Evolutionary conservation across 2,329 filamentous ascomycete species (phyloP).

Genomic region (Huntiella bhutanensis): DNA sequence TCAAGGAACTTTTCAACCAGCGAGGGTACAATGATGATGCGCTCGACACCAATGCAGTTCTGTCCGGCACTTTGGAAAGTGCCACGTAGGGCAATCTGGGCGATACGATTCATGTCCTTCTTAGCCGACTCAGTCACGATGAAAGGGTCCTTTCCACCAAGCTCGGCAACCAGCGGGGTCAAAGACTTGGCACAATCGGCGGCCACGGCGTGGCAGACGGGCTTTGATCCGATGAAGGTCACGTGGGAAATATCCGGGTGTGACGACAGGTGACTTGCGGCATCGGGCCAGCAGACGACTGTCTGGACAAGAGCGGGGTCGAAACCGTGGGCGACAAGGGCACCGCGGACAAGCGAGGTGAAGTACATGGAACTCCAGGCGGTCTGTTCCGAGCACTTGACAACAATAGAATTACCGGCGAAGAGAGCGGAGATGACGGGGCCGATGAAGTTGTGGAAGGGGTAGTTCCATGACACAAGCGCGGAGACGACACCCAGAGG

Average conservation of each 20-base stretch:
- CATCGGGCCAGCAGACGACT: slow-evolving; percentile 71
- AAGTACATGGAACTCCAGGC: slow-evolving; percentile 86
- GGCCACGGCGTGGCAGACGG: slow-evolving; percentile 75
- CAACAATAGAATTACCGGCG: slow-evolving; percentile 73
- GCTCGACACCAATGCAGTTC: slow-evolving; percentile 95
- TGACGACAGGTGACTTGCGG: slow-evolving; percentile 63
- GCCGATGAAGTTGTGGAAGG: slow-evolving; percentile 86
- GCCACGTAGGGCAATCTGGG: slow-evolving; percentile 71
- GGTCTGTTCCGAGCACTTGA: slow-evolving; percentile 90
- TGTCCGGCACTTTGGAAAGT: slow-evolving; percentile 91
- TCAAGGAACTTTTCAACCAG: slow-evolving; percentile 56
- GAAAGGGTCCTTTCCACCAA: slow-evolving; percentile 88
- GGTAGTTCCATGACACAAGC: slow-evolving; percentile 92
- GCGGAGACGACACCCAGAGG: slow-evolving; percentile 84
- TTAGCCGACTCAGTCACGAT: slow-evolving; percentile 66
- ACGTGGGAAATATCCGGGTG: slow-evolving; percentile 73
- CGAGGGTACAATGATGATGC: slow-evolving; percentile 62
- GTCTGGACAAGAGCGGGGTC: slow-evolving; percentile 66
- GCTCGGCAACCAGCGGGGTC: slow-evolving; percentile 76
- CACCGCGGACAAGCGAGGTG: slow-evolving; percentile 55
- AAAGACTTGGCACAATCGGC: slow-evolving; percentile 67
- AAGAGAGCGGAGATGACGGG: slow-evolving; percentile 84
- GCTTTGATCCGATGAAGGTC: slow-evolving; percentile 85
- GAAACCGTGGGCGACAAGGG: slow-evolving; percentile 66
- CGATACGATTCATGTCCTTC: slow-evolving; percentile 48